Conservation (phyloP, 1,284 basidiomycete species). For the Tylopilus sp. region DNA sequence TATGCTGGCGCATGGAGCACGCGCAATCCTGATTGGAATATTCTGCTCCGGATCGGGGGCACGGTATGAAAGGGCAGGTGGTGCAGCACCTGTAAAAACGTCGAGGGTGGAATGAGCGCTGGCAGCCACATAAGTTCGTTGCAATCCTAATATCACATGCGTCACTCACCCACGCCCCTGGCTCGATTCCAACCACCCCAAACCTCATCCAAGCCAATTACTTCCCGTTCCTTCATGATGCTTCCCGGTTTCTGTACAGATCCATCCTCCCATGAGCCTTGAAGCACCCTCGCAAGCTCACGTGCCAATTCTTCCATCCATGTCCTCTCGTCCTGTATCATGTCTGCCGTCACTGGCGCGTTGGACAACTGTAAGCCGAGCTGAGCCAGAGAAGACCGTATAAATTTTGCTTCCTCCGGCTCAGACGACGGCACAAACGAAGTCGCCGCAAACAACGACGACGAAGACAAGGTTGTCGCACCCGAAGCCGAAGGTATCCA, state of each 20-base stretch:
- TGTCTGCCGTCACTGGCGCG: slow-evolving; percentile 84
- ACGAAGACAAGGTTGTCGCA: slow-evolving; percentile 14
- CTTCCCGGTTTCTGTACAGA: slow-evolving; percentile 35
- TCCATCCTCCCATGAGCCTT: slow-evolving; percentile 38
- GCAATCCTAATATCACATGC: neutral
- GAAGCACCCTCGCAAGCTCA: slow-evolving; percentile 77
- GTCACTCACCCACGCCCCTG: slow-evolving; percentile 77
- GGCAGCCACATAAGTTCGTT: slow-evolving; percentile 2
- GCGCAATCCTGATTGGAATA: slow-evolving; percentile 67
- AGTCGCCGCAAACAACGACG: slow-evolving; percentile 26
- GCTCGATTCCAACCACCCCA: slow-evolving; percentile 99
- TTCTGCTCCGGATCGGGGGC: slow-evolving; percentile 66
- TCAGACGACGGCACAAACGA: slow-evolving; percentile 41
- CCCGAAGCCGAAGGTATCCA: slow-evolving; percentile 19
- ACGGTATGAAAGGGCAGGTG: slow-evolving; percentile 64
- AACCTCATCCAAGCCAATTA: slow-evolving; percentile 89
- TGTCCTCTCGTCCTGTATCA: slow-evolving; percentile 78
- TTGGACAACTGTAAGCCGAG: slow-evolving; percentile 78
- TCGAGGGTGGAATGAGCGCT: slow-evolving; percentile 87
- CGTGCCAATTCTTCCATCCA: slow-evolving; percentile 83
- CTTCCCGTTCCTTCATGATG: slow-evolving; percentile 67
- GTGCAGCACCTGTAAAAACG: slow-evolving; percentile 71
- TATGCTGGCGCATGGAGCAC: slow-evolving; percentile 85
- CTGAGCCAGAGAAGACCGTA: slow-evolving; percentile 84
- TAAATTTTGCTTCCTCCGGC: slow-evolving; percentile 80